Evolutionary conservation across 1,284 basidiomycete genomes (phyloP).

Genomic region (Austroboletus novae-zelandiae): DNA sequence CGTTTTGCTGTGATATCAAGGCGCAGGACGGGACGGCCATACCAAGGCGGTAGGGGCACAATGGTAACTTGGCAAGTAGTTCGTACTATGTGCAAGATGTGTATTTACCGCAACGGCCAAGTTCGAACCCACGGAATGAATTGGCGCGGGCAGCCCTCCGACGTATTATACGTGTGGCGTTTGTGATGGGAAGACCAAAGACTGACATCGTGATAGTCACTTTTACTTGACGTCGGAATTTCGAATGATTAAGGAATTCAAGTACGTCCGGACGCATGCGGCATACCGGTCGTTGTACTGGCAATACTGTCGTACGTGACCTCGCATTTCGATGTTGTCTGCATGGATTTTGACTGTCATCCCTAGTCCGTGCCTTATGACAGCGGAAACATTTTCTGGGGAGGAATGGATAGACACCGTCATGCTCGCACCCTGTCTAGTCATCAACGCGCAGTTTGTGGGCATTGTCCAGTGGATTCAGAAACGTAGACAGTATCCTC

Average conservation of each 20-base stretch:
- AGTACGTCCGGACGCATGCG: not conserved
- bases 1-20: too few species aligned
- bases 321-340: not conserved
- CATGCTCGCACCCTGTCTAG: constrained; percentile 39
- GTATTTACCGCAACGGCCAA: too few species aligned
- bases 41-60: too few species aligned
- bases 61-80: too few species aligned
- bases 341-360: not conserved
- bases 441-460: constrained; percentile 48
- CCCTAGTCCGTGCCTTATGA: constrained; percentile 36
- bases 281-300: constrained; percentile 5
- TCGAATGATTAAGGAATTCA: not conserved
- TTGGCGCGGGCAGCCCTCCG: constrained; percentile 44
- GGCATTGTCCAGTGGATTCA: constrained; percentile 35
- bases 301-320: not conserved
- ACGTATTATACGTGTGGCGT: constrained; percentile 38
- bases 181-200: too few species aligned
- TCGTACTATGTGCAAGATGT: too few species aligned
- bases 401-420: constrained; percentile 50
- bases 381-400: constrained; percentile 49
- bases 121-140: constrained; percentile 1
- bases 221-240: constrained; percentile 1
- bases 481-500: not conserved
- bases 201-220: too few species aligned
- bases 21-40: too few species aligned